Conservation (phyloP, 331 rosid genomes). For the Spiraea crenata region DNA sequence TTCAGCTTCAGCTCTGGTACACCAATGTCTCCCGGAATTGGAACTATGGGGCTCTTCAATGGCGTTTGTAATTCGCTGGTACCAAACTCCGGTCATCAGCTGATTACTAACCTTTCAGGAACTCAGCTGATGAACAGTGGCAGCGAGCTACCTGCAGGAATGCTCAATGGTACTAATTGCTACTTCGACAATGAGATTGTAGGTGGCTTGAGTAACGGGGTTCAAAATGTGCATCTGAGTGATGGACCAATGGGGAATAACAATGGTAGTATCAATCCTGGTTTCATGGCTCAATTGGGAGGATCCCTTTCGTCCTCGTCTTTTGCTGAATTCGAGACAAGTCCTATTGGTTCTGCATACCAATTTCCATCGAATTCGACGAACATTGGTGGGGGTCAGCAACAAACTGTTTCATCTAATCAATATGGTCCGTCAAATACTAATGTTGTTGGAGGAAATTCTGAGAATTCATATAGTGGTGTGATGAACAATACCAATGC, state of each 20-base stretch:
- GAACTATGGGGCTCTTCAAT: no score
- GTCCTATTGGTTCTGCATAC: neutral
- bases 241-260: slow-evolving; percentile 6
- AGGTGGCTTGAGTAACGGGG: slow-evolving; percentile 5
- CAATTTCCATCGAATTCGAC: neutral
- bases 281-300: slow-evolving; percentile 8
- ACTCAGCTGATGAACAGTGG: neutral
- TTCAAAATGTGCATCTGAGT: slow-evolving; percentile 9
- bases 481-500: neutral
- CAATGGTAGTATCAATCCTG: neutral
- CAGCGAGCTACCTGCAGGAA: neutral
- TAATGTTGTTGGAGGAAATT: neutral
- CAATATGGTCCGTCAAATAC: neutral
- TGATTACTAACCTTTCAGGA: neutral
- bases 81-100: neutral
- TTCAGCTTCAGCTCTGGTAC: slow-evolving; percentile 3
- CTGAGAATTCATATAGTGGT: neutral
- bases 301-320: neutral
- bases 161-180: neutral
- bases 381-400: neutral
- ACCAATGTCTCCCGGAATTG: neutral
- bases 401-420: neutral
- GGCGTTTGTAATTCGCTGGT: neutral
- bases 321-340: slow-evolving; percentile 11
- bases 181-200: neutral